These are phyloP conservation scores for Guyanaporus albipodus DNA, from an alignment of 768 basidiomycete genomes.

Conservation along the genomic window DNA sequence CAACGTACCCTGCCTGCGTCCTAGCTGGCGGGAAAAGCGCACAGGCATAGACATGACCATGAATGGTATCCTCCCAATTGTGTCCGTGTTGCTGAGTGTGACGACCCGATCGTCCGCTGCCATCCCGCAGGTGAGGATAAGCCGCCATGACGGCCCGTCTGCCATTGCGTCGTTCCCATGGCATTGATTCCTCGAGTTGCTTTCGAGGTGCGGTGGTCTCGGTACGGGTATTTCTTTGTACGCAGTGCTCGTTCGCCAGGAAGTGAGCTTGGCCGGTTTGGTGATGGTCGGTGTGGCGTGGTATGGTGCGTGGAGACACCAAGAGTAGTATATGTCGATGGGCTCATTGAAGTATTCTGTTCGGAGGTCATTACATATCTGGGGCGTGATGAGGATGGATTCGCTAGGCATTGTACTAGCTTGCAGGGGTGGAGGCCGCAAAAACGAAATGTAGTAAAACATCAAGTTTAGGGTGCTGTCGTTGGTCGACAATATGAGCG, in stretches of 20 bases:
- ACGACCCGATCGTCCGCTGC: constrained; percentile 31
- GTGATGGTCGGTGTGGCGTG: constrained; percentile 30
- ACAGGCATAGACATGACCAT: constrained; percentile 72
- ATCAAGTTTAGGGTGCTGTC: constrained; percentile 45
- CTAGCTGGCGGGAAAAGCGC: constrained; percentile 32
- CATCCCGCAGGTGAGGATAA: constrained; percentile 50
- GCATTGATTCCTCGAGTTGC: too few species aligned
- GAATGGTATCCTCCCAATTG: constrained; percentile 46
- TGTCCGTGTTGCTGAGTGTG: constrained; percentile 37
- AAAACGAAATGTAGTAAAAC: constrained; percentile 89
- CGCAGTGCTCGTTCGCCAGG: constrained; percentile 60
- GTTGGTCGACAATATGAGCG: too few species aligned
- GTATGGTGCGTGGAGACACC: constrained; percentile 39
- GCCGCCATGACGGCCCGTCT: constrained; percentile 55
- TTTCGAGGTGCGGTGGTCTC: constrained; percentile 44
- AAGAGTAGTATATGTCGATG: constrained; percentile 68
- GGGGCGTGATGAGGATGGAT: constrained; percentile 64
- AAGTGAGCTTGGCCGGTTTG: constrained; percentile 62
- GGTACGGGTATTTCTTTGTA: constrained; percentile 76
- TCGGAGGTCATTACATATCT: constrained; percentile 86
- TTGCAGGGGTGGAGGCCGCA: constrained; percentile 74
- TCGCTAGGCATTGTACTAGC: constrained; percentile 36
- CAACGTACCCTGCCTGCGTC: constrained; percentile 11
- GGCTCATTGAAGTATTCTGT: constrained; percentile 61
- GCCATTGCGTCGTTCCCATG: constrained; percentile 7